Percentiles rank a stretch among this genome's conserved stretches.
phyloP scores from a whole-genome alignment of 1,284 basidiomycete genomes.

The Tylopilus orsonianus region DNA sequence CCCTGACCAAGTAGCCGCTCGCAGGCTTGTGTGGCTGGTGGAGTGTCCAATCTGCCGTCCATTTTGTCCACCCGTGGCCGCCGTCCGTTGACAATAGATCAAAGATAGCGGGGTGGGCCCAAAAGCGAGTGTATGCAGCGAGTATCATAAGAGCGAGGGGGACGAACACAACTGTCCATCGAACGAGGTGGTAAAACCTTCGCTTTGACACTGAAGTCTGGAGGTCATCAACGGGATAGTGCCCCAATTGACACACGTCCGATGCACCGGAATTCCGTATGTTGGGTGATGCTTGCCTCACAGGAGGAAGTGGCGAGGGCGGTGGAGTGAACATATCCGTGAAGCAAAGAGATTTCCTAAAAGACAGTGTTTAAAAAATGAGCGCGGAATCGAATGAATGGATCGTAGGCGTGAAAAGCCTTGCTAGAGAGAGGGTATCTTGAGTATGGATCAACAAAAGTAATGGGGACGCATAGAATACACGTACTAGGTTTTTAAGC shows the following conservation, averaged over 20 bases:
- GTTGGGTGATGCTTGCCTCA: slow-evolving; percentile 5
- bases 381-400: slow-evolving; percentile 22
- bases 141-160: slow-evolving; percentile 55
- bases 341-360: slow-evolving; percentile 7
- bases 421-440: background rate
- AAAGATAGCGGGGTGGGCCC: slow-evolving; percentile 47
- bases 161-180: slow-evolving; percentile 52
- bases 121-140: slow-evolving; percentile 49
- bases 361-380: slow-evolving; percentile 30
- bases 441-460: slow-evolving; percentile 12
- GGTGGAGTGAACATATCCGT: slow-evolving; percentile 52
- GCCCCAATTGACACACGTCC: slow-evolving; percentile 8
- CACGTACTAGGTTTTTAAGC: slow-evolving; percentile 14
- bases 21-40: slow-evolving; percentile 41
- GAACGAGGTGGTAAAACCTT: slow-evolving; percentile 41
- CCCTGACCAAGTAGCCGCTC: slow-evolving; percentile 3
- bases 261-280: slow-evolving; percentile 3
- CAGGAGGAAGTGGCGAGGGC: slow-evolving; percentile 40
- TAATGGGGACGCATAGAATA: background rate
- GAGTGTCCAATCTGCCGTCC: slow-evolving; percentile 37
- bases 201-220: slow-evolving; percentile 36
- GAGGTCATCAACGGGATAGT: slow-evolving; percentile 11
- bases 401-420: slow-evolving; percentile 11
- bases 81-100: slow-evolving; percentile 40
- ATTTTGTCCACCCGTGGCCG: slow-evolving; percentile 23